Evolutionary conservation across 2,329 filamentous ascomycete species (phyloP).

Genomic region (Aspergillus pseudoviridinutans): DNA sequence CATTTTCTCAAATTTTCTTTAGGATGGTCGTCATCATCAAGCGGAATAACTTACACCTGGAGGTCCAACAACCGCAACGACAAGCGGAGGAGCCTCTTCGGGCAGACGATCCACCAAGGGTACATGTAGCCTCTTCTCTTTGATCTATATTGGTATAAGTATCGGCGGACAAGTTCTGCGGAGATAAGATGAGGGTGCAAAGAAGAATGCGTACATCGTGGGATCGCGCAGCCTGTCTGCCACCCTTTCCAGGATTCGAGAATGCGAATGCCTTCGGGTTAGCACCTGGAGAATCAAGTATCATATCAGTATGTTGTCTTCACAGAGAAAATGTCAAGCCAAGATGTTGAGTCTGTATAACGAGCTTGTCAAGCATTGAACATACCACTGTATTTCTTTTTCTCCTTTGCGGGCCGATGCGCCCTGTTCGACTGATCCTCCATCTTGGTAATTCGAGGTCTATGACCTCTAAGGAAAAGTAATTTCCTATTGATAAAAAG

Average conservation of each 20-base stretch:
- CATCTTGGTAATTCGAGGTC: slow-evolving; percentile 50
- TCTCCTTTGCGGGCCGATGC: slow-evolving; percentile 84
- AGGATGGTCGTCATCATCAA: not conserved
- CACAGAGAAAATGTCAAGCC: not conserved
- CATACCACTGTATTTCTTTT: slow-evolving; percentile 69
- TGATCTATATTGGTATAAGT: slow-evolving; percentile 57
- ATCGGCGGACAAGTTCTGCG: slow-evolving; percentile 12
- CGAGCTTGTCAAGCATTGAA: slow-evolving; percentile 1
- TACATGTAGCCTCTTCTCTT: slow-evolving; percentile 94
- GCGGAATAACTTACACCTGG: slow-evolving; percentile 62
- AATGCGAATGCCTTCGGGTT: slow-evolving; percentile 92
- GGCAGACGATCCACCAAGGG: slow-evolving; percentile 93
- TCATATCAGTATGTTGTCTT: slow-evolving; percentile 6
- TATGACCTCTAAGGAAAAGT: slow-evolving; percentile 21
- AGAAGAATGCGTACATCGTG: slow-evolving; percentile 47
- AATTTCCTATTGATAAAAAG: slow-evolving; percentile 11
- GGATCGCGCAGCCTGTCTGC: slow-evolving; percentile 59
- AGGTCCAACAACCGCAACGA: slow-evolving; percentile 91
- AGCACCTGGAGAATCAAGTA: slow-evolving; percentile 47
- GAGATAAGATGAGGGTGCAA: not conserved
- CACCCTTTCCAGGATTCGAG: slow-evolving; percentile 73
- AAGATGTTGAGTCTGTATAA: not conserved
- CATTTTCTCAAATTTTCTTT: not conserved
- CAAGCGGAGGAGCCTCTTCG: slow-evolving; percentile 87
- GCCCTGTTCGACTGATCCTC: slow-evolving; percentile 80